Percentiles rank a stretch among this genome's conserved stretches.
phyloP scores from a whole-genome alignment of 176 grass and related monocot species.

The Hsuehochloa calcarea region DNA sequence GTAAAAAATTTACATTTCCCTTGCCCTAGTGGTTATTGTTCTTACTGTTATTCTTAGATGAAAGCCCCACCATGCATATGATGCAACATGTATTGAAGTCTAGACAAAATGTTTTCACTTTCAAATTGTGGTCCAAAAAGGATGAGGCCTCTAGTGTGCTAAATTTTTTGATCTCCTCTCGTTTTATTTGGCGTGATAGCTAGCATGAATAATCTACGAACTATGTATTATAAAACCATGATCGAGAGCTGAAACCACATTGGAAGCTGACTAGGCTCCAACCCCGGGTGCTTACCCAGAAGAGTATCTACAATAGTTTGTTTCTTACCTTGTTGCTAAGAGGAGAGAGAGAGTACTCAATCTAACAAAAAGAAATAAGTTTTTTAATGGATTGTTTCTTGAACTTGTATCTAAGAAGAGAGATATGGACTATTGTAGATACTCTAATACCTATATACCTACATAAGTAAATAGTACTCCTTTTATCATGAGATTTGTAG shows the following conservation, averaged over 20 bases:
- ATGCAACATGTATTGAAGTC: neutral
- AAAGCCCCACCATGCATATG: neutral
- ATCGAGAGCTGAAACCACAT: neutral
- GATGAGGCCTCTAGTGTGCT: neutral
- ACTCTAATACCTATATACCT: neutral
- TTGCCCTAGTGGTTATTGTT: constrained; percentile 16
- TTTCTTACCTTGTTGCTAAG: too few species aligned
- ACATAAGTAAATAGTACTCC: neutral
- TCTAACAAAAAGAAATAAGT: too few species aligned
- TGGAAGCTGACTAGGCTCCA: neutral
- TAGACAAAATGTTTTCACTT: constrained; percentile 25
- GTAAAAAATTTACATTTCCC: neutral
- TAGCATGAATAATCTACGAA: neutral
- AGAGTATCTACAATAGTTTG: too few species aligned
- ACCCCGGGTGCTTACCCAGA: neutral
- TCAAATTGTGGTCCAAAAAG: constrained; percentile 24
- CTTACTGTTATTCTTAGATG: neutral
- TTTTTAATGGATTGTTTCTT: too few species aligned
- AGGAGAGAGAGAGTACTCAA: too few species aligned
- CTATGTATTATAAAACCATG: neutral
- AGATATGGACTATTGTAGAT: too few species aligned
- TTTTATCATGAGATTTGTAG: neutral
- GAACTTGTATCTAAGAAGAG: too few species aligned
- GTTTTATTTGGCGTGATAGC: neutral
- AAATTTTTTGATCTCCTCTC: neutral